Evolutionary conservation across 768 basidiomycete genomes (phyloP).

Genomic region (Candolleomyces eurysporus): DNA sequence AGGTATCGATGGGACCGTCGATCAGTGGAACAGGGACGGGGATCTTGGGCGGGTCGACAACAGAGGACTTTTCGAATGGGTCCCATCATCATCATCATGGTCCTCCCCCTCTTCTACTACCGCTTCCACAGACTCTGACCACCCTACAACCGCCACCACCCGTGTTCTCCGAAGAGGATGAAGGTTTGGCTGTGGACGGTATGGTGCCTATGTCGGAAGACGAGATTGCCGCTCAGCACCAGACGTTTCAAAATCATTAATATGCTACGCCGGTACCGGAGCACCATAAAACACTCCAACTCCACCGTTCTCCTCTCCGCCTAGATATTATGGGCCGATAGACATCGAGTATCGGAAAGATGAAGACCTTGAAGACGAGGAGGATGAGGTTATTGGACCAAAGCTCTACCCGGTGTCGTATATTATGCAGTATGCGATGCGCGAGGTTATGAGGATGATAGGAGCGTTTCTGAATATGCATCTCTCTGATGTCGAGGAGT

Average conservation of each 20-base stretch:
- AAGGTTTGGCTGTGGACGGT: neutral
- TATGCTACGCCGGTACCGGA: neutral
- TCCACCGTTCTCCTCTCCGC: neutral
- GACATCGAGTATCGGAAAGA: constrained; percentile 35
- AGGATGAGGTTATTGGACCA: constrained; percentile 65
- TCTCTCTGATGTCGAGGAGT: constrained; percentile 82
- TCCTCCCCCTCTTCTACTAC: neutral
- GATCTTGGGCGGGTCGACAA: constrained; percentile 2
- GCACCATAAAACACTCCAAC: neutral
- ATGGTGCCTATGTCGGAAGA: constrained; percentile 22
- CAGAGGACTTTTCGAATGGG: constrained; percentile 1
- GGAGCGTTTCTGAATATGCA: constrained; percentile 75
- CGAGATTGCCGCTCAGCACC: constrained; percentile 16
- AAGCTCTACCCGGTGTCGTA: constrained; percentile 76
- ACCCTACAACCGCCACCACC: constrained; percentile 7
- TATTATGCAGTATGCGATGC: constrained; percentile 83
- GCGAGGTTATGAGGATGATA: constrained; percentile 73
- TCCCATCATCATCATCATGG: constrained; percentile 5
- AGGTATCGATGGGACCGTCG: neutral
- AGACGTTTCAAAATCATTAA: neutral
- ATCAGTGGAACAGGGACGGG: constrained; percentile 2
- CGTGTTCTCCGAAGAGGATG: constrained; percentile 14
- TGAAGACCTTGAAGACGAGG: constrained; percentile 33
- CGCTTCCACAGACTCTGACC: neutral
- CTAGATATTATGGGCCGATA: neutral